These are phyloP conservation scores for Trichophyton rubrum DNA, from an alignment of 2,329 filamentous ascomycete species.

Conservation along the genomic window DNA sequence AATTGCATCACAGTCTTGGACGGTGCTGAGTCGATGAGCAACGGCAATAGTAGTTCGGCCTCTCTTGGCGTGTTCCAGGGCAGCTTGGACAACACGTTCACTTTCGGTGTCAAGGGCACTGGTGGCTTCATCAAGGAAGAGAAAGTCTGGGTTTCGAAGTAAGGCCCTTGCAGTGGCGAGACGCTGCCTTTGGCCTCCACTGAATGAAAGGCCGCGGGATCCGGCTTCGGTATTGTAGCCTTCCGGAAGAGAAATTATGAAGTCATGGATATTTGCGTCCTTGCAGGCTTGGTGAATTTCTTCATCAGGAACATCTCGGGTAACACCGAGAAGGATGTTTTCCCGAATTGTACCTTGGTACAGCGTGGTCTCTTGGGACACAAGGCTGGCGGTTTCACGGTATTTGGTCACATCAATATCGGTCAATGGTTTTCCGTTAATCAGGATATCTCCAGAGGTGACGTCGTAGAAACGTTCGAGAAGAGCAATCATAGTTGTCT, in stretches of 20 bases:
- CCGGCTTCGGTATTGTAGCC: conserved; percentile 26
- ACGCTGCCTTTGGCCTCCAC: conserved; percentile 32
- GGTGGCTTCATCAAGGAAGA: conserved; percentile 36
- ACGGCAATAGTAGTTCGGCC: conserved; percentile 81
- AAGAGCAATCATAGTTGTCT: conserved; percentile 55
- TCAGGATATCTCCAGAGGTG: conserved; percentile 50
- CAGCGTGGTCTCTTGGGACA: conserved; percentile 61
- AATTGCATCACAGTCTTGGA: conserved; percentile 77
- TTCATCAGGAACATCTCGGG: conserved; percentile 18
- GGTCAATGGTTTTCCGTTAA: conserved; percentile 49
- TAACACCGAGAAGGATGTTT: conserved; percentile 51
- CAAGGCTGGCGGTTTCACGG: conserved; percentile 53
- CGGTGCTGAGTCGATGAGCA: conserved; percentile 76
- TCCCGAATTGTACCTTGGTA: conserved; percentile 59
- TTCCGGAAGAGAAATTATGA: conserved; percentile 28
- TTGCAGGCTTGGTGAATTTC: conserved; percentile 25
- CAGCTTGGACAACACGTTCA: conserved; percentile 23
- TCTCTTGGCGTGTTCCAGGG: conserved; percentile 40
- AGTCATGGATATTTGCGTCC: conserved; percentile 28
- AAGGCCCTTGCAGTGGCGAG: conserved; percentile 34
- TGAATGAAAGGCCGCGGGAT: conserved; percentile 21
- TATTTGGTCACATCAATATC: conserved; percentile 50
- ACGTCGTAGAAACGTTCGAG: conserved; percentile 58
- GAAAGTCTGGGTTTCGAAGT: conserved; percentile 27
- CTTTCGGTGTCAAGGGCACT: conserved; percentile 29